Percentiles rank a stretch among this genome's conserved stretches.
Evolutionary conservation across 1,139 yeast genomes (phyloP).

Genomic region (Eremothecium gossypii): DNA sequence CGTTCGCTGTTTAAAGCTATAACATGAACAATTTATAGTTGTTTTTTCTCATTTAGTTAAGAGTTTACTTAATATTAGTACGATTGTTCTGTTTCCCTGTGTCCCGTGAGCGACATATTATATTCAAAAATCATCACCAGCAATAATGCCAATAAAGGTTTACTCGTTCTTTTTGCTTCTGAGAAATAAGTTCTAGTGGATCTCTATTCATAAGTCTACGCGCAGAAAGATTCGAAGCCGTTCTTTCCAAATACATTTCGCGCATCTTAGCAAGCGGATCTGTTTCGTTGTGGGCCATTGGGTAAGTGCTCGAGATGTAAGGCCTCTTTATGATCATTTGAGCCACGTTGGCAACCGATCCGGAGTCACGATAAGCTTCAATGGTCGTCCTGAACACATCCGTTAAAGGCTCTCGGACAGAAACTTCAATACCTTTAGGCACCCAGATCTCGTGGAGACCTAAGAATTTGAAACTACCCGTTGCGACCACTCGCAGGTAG

Average conservation of each 20-base stretch:
- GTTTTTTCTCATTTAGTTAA: no score
- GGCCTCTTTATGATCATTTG: constrained; percentile 20
- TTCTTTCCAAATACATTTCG: constrained; percentile 21
- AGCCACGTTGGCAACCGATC: constrained; percentile 8
- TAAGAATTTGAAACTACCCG: constrained; percentile 41
- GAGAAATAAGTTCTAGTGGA: constrained; percentile 13
- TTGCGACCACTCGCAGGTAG: constrained; percentile 51
- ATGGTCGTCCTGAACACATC: constrained; percentile 12
- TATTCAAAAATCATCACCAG: constrained; percentile 12
- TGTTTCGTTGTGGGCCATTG: constrained; percentile 17
- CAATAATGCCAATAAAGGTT: constrained; percentile 27
- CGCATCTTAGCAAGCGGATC: constrained; percentile 18
- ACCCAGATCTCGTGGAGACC: constrained; percentile 40
- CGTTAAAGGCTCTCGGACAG: constrained; percentile 34
- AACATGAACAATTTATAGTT: no score
- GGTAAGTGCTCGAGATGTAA: constrained; percentile 22
- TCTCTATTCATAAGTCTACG: constrained; percentile 15
- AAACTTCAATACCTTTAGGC: constrained; percentile 38
- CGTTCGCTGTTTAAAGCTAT: no score
- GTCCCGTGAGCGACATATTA: no score
- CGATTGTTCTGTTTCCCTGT: no score
- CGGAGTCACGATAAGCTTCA: constrained; percentile 1
- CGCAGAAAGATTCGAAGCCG: constrained; percentile 15
- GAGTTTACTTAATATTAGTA: no score
- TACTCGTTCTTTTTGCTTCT: constrained; percentile 12